Evolutionary conservation across 1,284 basidiomycete genomes (phyloP).

Genomic region (Trametes sp.): DNA sequence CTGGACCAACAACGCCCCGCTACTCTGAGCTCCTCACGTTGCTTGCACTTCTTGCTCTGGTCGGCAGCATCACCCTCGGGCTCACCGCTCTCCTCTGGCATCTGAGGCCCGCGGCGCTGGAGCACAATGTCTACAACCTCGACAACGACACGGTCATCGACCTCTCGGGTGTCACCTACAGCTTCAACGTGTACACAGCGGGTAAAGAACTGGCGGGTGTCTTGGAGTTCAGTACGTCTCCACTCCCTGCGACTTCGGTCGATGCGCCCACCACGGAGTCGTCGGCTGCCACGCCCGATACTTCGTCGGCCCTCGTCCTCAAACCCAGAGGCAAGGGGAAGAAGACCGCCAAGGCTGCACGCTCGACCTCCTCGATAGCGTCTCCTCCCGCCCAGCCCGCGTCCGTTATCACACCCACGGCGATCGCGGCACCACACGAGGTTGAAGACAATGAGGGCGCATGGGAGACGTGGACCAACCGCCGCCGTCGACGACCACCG

Average conservation of each 20-base stretch:
- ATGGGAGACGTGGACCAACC: slow-evolving; percentile 10
- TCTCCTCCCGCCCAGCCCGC: no score
- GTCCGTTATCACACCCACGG: no score
- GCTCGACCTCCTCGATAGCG: no score
- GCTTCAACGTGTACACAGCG: neutral
- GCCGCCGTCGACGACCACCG: neutral
- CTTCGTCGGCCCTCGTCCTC: no score
- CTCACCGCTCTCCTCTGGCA: neutral
- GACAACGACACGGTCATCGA: neutral
- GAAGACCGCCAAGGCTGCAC: no score
- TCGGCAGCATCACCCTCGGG: neutral
- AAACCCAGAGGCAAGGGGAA: no score
- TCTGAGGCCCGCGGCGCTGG: neutral
- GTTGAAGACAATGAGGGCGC: neutral
- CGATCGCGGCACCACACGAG: neutral
- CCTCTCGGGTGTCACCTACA: neutral
- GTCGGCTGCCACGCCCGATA: no score
- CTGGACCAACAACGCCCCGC: neutral
- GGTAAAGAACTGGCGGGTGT: neutral
- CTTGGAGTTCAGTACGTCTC: no score
- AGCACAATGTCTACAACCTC: neutral
- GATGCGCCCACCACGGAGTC: no score
- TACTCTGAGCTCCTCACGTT: neutral
- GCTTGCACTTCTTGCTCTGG: neutral
- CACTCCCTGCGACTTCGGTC: neutral